Conservation (phyloP, 1,284 basidiomycete genomes). For the Apiotrichum gracile region DNA sequence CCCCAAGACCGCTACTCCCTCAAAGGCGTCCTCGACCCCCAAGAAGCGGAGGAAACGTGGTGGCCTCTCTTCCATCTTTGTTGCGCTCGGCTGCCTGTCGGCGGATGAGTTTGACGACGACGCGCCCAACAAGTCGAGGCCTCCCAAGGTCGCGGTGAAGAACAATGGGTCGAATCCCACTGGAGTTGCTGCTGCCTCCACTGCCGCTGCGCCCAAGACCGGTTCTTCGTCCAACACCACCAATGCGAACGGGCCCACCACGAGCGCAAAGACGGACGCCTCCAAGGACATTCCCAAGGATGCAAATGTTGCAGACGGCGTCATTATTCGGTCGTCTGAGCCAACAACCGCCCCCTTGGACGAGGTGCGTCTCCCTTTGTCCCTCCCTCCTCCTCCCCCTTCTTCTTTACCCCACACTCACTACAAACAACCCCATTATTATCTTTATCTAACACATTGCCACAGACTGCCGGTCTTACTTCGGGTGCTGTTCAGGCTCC, state of each 20-base stretch:
- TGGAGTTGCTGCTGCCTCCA: background rate
- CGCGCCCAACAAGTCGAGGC: constrained; percentile 11
- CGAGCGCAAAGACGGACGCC: background rate
- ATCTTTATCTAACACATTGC: background rate
- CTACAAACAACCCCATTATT: too few species aligned
- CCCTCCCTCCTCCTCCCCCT: too few species aligned
- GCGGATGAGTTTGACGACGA: constrained; percentile 41
- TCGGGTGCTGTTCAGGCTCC: constrained; percentile 65
- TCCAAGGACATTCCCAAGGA: background rate
- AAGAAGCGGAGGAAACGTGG: constrained; percentile 41
- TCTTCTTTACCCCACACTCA: background rate
- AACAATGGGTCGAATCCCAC: background rate
- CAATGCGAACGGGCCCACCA: background rate
- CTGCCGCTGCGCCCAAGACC: background rate
- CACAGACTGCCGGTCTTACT: constrained; percentile 61
- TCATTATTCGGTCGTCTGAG: constrained; percentile 30
- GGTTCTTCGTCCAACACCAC: background rate
- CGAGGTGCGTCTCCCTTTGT: constrained; percentile 27
- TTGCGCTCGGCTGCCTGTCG: constrained; percentile 39
- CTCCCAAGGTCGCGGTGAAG: constrained; percentile 1
- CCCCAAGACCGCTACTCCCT: background rate
- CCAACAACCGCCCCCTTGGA: constrained; percentile 35
- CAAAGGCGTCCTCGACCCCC: constrained; percentile 8
- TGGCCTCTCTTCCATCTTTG: constrained; percentile 34
- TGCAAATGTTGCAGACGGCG: background rate